phyloP scores from a whole-genome alignment of 495 filamentous ascomycete species.

The Podospora pseudopauciseta region DNA sequence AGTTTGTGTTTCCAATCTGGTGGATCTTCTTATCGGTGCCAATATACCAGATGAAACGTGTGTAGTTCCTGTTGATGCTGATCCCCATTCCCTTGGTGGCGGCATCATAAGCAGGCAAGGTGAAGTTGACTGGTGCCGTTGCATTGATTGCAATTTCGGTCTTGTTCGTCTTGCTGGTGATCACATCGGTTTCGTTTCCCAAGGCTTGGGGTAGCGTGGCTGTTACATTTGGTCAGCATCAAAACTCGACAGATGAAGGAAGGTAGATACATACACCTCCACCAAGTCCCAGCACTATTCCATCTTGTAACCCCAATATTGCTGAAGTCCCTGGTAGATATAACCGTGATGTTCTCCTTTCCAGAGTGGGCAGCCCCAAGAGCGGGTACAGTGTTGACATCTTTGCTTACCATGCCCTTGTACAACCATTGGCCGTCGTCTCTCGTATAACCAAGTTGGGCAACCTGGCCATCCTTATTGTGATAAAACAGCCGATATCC shows the following conservation, averaged over 20 bases:
- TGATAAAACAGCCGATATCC: conserved; percentile 41
- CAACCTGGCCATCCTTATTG: conserved; percentile 28
- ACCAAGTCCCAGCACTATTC: conserved; percentile 26
- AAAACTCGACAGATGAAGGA: not conserved
- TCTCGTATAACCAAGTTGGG: conserved; percentile 28
- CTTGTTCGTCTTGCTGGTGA: conserved; percentile 22
- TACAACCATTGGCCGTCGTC: conserved; percentile 23
- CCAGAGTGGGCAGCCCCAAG: conserved; percentile 23
- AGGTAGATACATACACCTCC: conserved; percentile 21
- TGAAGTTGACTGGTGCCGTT: conserved; percentile 29
- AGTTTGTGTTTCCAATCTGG: conserved; percentile 28
- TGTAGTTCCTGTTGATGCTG: conserved; percentile 27
- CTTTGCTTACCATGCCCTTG: conserved; percentile 27
- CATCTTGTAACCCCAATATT: conserved; percentile 29
- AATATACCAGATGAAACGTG: conserved; percentile 37
- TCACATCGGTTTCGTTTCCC: conserved; percentile 16
- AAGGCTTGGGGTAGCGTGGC: conserved; percentile 33
- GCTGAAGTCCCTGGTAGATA: conserved; percentile 24
- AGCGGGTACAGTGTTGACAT: conserved; percentile 22
- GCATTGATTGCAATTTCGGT: conserved; percentile 25
- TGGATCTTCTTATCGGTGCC: conserved; percentile 35
- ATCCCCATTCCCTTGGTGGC: conserved; percentile 27
- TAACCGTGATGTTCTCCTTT: conserved; percentile 34
- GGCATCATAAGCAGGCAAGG: conserved; percentile 32
- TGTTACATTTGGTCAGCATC: conserved; percentile 18